Percentiles rank a stretch among this genome's conserved stretches.
phyloP scores from a whole-genome alignment of 108 stramenopile genomes.

The Nitzschia inconspicua region DNA sequence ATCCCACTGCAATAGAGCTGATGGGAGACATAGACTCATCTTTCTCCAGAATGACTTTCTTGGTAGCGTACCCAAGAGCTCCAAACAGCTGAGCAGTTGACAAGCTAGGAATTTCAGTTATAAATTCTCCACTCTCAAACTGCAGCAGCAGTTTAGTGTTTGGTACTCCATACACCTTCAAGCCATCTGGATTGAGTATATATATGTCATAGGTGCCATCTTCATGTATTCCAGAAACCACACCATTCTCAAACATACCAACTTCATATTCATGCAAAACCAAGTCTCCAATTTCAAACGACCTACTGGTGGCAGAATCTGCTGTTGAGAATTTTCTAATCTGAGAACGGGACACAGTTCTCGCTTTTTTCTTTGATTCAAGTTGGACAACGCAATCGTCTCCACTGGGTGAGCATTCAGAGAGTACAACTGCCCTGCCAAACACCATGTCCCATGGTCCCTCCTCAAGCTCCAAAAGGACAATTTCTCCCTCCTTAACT shows the following conservation, averaged over 20 bases:
- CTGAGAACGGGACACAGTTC: not conserved
- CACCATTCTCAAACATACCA: not conserved
- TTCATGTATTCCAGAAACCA: slow-evolving; percentile 1
- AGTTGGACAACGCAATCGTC: not conserved
- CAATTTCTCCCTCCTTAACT: not conserved
- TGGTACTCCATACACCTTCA: slow-evolving; percentile 1
- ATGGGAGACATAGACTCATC: not conserved
- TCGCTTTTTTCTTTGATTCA: too few species aligned
- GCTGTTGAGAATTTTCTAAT: slow-evolving; percentile 9
- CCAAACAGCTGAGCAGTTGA: not conserved
- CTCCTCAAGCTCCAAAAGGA: slow-evolving; percentile 1
- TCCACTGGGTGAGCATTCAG: too few species aligned
- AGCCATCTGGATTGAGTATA: slow-evolving; percentile 1
- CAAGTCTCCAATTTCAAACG: slow-evolving; percentile 10
- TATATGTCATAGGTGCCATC: slow-evolving; percentile 8
- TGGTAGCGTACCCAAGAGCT: not conserved
- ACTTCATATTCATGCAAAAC: slow-evolving; percentile 3
- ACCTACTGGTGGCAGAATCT: not conserved
- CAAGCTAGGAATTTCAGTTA: not conserved
- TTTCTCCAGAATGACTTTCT: not conserved
- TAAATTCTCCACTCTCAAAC: slow-evolving; percentile 4
- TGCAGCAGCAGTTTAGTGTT: not conserved
- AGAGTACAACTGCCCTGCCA: slow-evolving; percentile 1
- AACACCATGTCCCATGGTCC: slow-evolving; percentile 7
- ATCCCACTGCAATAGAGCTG: slow-evolving; percentile 6